These are phyloP conservation scores for Nyctanthes arbortristis DNA, from an alignment of 257 asterid genomes.

Conservation along the genomic window DNA sequence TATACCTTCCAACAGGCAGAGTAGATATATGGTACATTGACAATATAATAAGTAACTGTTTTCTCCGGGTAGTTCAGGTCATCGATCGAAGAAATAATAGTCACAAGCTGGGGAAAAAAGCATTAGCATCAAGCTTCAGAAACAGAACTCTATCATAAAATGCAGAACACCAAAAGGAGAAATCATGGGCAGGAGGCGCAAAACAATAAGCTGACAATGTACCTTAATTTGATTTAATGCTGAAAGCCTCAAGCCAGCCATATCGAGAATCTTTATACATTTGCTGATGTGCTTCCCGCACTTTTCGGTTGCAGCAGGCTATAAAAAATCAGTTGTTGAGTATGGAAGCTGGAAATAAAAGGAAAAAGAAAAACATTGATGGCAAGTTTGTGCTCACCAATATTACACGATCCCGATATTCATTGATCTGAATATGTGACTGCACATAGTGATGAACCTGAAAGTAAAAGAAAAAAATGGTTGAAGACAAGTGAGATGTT, in stretches of 20 bases:
- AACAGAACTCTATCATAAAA: not conserved
- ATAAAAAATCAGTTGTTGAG: conserved; percentile 20
- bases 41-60: conserved; percentile 67
- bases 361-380: not conserved
- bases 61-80: conserved; percentile 81
- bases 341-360: conserved; percentile 10
- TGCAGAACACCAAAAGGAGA: conserved; percentile 1
- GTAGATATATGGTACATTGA: conserved; percentile 69
- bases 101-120: conserved; percentile 53
- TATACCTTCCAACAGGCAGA: conserved; percentile 85
- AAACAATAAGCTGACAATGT: conserved; percentile 20
- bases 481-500: conserved; percentile 7
- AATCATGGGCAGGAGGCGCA: conserved; percentile 1
- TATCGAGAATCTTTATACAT: conserved; percentile 66
- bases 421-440: conserved; percentile 82
- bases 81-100: conserved; percentile 65
- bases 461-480: conserved; percentile 10
- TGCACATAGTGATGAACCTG: conserved; percentile 79
- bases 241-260: conserved; percentile 77
- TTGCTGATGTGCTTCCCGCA: conserved; percentile 50
- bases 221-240: conserved; percentile 71
- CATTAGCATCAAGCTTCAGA: not conserved
- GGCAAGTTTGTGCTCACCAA: conserved; percentile 47
- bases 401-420: conserved; percentile 74
- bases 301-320: conserved; percentile 66